These are phyloP conservation scores for Lepiota subincarnata DNA, from an alignment of 768 basidiomycete species.

Conservation along the genomic window DNA sequence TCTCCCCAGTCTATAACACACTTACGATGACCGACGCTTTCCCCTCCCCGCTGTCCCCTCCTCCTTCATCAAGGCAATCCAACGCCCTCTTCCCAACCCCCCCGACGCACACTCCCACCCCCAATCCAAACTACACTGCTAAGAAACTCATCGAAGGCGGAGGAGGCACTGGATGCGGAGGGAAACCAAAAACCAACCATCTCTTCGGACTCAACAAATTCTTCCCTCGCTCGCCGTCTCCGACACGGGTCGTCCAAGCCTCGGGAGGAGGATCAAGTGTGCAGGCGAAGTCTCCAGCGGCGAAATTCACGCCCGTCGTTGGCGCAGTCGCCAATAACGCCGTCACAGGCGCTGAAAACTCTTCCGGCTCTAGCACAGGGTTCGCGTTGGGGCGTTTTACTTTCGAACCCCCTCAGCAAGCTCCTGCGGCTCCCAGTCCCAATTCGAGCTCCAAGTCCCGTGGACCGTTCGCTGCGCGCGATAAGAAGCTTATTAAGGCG, in stretches of 20 bases:
- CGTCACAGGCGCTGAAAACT: slow-evolving; percentile 11
- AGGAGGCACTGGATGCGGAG: background rate
- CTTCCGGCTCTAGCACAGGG: slow-evolving; percentile 8
- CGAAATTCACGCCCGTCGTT: slow-evolving; percentile 5
- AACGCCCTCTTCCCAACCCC: slow-evolving; percentile 15
- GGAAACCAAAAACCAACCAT: slow-evolving; percentile 29
- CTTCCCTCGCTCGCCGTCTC: slow-evolving; percentile 48
- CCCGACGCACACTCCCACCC: slow-evolving; percentile 11
- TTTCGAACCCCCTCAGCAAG: slow-evolving; percentile 11
- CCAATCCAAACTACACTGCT: slow-evolving; percentile 14
- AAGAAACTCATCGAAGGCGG: slow-evolving; percentile 17
- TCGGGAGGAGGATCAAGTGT: background rate
- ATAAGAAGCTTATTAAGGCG: slow-evolving; percentile 12
- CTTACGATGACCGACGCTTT: slow-evolving; percentile 33
- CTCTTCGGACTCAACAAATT: slow-evolving; percentile 44
- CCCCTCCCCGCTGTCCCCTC: slow-evolving; percentile 15
- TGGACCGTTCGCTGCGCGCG: slow-evolving; percentile 10
- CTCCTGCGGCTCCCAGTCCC: slow-evolving; percentile 8
- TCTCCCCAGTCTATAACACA: slow-evolving; percentile 34
- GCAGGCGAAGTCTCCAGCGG: slow-evolving; percentile 8
- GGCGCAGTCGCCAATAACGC: slow-evolving; percentile 5
- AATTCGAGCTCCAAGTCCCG: slow-evolving; percentile 11
- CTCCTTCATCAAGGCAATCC: slow-evolving; percentile 30
- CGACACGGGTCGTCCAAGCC: slow-evolving; percentile 15
- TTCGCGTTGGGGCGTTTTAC: slow-evolving; percentile 7